phyloP scores from a whole-genome alignment of 352 stramenopile genomes.

The Pythium vanterpoolii region DNA sequence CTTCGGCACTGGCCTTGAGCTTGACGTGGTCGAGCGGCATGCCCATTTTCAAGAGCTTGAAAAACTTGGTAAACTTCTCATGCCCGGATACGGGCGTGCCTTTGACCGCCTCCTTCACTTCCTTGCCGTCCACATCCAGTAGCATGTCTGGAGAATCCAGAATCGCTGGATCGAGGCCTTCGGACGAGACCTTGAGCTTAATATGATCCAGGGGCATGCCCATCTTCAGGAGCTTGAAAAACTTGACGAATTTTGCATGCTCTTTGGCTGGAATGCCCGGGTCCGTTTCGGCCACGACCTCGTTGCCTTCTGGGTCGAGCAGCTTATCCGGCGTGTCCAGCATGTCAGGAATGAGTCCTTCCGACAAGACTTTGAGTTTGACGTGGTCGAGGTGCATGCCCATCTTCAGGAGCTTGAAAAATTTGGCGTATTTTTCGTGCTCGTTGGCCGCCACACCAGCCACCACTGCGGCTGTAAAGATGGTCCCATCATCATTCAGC shows the following conservation, averaged over 20 bases:
- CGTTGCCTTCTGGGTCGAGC: slow-evolving; percentile 24
- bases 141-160: slow-evolving; percentile 52
- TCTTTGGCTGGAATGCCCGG: slow-evolving; percentile 62
- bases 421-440: slow-evolving; percentile 85
- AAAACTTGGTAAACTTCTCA: slow-evolving; percentile 88
- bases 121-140: slow-evolving; percentile 24
- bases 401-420: slow-evolving; percentile 81
- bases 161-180: slow-evolving; percentile 50
- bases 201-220: slow-evolving; percentile 70
- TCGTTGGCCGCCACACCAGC: slow-evolving; percentile 62
- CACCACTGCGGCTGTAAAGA: slow-evolving; percentile 24
- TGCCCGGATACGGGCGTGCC: slow-evolving; percentile 69
- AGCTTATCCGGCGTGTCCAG: slow-evolving; percentile 55
- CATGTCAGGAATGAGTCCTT: slow-evolving; percentile 49
- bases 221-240: slow-evolving; percentile 81
- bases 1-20: slow-evolving; percentile 79
- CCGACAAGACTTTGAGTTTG: slow-evolving; percentile 60
- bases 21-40: slow-evolving; percentile 87
- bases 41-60: slow-evolving; percentile 90
- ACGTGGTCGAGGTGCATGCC: slow-evolving; percentile 70
- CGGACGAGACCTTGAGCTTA: slow-evolving; percentile 76
- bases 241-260: slow-evolving; percentile 85
- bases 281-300: slow-evolving; percentile 25
- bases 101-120: slow-evolving; percentile 26
- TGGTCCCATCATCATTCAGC: slow-evolving; percentile 57